Evolutionary conservation across 1,284 basidiomycete species (phyloP).

Genomic region (Binderoboletus segoi): DNA sequence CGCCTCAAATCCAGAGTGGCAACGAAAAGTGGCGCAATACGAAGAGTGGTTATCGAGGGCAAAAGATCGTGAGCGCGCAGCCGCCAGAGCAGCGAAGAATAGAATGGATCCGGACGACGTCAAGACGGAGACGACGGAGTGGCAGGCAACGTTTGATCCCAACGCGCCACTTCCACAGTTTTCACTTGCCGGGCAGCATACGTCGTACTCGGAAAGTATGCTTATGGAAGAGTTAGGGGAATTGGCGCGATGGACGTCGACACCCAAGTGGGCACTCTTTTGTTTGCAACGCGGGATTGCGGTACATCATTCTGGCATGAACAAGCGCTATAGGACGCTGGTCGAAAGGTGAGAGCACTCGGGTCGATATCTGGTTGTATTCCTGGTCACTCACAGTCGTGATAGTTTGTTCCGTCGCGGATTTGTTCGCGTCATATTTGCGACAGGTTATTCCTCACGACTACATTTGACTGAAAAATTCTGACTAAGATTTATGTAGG

Average conservation of each 20-base stretch:
- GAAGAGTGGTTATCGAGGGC: slow-evolving; percentile 49
- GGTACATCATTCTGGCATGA: slow-evolving; percentile 73
- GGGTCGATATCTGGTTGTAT: background rate
- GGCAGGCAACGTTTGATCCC: slow-evolving; percentile 61
- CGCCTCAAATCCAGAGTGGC: slow-evolving; percentile 48
- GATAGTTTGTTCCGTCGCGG: slow-evolving; percentile 60
- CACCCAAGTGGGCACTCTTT: slow-evolving; percentile 45
- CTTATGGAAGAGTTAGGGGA: slow-evolving; percentile 51
- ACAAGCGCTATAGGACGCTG: slow-evolving; percentile 57
- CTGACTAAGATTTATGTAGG: slow-evolving; percentile 36
- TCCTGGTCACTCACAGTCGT: background rate
- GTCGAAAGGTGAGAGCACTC: slow-evolving; percentile 55
- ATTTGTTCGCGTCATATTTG: slow-evolving; percentile 63
- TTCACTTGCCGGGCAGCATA: slow-evolving; percentile 52
- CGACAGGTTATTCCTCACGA: slow-evolving; percentile 49
- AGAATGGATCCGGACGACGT: slow-evolving; percentile 40
- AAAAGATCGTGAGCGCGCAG: slow-evolving; percentile 48
- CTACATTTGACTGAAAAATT: background rate
- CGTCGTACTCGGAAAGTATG: slow-evolving; percentile 48
- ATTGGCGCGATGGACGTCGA: slow-evolving; percentile 40
- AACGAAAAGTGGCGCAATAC: slow-evolving; percentile 52
- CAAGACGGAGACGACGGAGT: slow-evolving; percentile 33
- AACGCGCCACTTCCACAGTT: slow-evolving; percentile 58
- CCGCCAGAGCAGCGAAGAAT: slow-evolving; percentile 38
- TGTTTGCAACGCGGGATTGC: slow-evolving; percentile 63